Conservation (phyloP, 139 green algal species). For the Coelastrella sp. region DNA sequence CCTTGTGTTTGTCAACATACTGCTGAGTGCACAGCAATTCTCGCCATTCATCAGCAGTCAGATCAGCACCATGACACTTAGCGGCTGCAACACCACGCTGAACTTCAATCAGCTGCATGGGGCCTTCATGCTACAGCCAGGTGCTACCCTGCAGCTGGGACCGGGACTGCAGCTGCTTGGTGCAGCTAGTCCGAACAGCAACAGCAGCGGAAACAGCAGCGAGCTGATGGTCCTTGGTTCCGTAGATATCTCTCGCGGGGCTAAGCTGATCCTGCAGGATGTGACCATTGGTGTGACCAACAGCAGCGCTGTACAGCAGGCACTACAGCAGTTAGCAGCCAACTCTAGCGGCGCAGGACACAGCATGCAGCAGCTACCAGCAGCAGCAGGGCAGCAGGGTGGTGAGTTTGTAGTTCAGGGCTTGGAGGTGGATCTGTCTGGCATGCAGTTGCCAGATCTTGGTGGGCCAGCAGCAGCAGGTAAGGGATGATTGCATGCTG, state of each 20-base stretch:
- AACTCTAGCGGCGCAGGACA: background rate
- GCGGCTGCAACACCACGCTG: slow-evolving; percentile 4
- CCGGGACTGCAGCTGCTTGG: background rate
- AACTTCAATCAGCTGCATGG: background rate
- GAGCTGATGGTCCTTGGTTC: slow-evolving; percentile 28
- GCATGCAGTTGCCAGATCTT: background rate
- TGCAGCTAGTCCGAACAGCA: background rate
- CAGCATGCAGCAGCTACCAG: background rate
- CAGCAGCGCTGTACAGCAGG: background rate
- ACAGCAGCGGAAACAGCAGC: background rate
- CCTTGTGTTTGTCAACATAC: slow-evolving; percentile 4
- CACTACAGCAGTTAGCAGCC: background rate
- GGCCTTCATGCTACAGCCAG: background rate
- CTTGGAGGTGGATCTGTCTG: background rate
- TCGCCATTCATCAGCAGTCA: background rate
- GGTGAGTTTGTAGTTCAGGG: background rate
- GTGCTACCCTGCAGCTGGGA: background rate
- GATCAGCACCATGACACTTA: background rate
- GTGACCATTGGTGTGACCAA: background rate
- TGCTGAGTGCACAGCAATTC: background rate
- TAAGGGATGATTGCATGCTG: background rate
- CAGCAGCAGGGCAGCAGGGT: background rate
- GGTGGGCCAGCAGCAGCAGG: slow-evolving; percentile 1
- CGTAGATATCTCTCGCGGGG: background rate
- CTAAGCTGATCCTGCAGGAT: background rate